Evolutionary conservation across 1,284 basidiomycete species (phyloP).

Genomic region (Meripilus lineatus): DNA sequence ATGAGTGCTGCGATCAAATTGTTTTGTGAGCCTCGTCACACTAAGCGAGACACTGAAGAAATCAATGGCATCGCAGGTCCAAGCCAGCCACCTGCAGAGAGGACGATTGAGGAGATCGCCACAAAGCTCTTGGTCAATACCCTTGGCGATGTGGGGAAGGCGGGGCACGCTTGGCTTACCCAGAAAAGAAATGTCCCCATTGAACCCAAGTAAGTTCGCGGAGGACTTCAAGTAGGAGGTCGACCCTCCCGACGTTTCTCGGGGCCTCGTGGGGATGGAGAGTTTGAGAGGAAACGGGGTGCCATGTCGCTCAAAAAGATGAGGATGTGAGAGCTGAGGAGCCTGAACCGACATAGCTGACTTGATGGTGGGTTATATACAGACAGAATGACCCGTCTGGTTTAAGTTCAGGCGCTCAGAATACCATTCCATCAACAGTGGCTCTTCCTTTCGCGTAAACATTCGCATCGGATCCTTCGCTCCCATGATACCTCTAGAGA

Average conservation of each 20-base stretch:
- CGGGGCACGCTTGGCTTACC: conserved; percentile 24
- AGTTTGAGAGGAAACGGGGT: conserved; percentile 26
- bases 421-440: too few species aligned
- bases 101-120: conserved; percentile 7
- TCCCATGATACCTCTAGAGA: too few species aligned
- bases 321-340: too few species aligned
- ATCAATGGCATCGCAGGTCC: conserved; percentile 78
- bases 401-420: too few species aligned
- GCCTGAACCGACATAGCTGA: too few species aligned
- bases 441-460: too few species aligned
- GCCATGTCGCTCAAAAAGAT: conserved; percentile 19
- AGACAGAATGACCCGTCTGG: too few species aligned
- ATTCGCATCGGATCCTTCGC: too few species aligned
- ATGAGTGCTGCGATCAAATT: conserved; percentile 44
- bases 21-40: conserved; percentile 46
- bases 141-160: not conserved
- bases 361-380: too few species aligned
- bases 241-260: conserved; percentile 31
- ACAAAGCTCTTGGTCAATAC: conserved; percentile 2
- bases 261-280: too few species aligned
- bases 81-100: conserved; percentile 61
- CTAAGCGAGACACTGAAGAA: conserved; percentile 84
- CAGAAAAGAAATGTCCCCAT: conserved; percentile 44
- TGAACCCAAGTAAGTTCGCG: conserved; percentile 38
- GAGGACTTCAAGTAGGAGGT: conserved; percentile 33